phyloP scores from a whole-genome alignment of 768 basidiomycete species.

The Hygrocybe punicea region DNA sequence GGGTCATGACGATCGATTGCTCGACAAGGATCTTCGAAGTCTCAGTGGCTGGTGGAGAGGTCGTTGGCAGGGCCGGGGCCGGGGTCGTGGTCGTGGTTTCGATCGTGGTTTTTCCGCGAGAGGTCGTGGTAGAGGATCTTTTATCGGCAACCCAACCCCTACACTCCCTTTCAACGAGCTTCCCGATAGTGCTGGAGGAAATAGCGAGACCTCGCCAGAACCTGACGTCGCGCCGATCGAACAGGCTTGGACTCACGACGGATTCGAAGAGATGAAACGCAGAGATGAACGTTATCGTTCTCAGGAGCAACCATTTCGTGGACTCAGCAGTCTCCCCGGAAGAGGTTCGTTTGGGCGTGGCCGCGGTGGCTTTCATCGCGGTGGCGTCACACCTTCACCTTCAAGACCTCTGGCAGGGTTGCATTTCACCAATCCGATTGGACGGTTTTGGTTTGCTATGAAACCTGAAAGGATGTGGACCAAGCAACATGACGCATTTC shows the following conservation, averaged over 20 bases:
- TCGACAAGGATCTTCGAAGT: constrained; percentile 78
- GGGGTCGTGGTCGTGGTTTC: constrained; percentile 53
- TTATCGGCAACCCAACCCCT: constrained; percentile 21
- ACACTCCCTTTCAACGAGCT: constrained; percentile 2
- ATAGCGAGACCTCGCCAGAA: constrained; percentile 6
- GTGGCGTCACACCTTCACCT: constrained; percentile 37
- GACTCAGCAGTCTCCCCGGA: constrained; percentile 41
- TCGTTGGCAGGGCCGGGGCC: constrained; percentile 66
- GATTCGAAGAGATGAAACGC: constrained; percentile 82
- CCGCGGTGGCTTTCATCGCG: constrained; percentile 43
- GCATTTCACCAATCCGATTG: constrained; percentile 30
- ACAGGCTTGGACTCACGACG: constrained; percentile 78
- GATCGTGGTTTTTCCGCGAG: constrained; percentile 42
- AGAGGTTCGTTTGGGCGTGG: constrained; percentile 51
- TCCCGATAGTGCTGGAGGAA: constrained; percentile 1
- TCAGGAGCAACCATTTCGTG: constrained; percentile 33
- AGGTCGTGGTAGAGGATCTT: constrained; percentile 57
- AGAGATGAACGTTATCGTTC: constrained; percentile 58
- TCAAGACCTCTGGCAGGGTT: constrained; percentile 26
- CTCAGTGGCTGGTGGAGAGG: constrained; percentile 88
- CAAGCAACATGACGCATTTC: constrained; percentile 73
- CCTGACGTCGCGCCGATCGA: constrained; percentile 56
- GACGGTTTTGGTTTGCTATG: constrained; percentile 64
- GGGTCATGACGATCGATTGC: constrained; percentile 88
- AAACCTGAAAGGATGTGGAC: constrained; percentile 83